Base-by-base conservation (phyloP, 129 eudicot species). In the Erigeron canadensis region DNA sequence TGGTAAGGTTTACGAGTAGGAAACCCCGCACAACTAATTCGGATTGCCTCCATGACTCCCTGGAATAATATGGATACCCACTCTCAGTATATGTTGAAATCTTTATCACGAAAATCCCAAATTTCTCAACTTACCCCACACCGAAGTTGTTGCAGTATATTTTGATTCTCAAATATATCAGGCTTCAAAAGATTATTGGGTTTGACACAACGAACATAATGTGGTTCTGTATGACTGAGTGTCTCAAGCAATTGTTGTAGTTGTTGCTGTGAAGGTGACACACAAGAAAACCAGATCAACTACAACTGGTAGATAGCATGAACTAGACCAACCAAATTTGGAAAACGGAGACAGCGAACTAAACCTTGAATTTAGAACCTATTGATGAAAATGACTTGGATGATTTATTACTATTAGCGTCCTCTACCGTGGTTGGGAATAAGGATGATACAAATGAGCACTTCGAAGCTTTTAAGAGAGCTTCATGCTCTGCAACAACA, bases 11-110 rank as follows among this genome's bases (percentile, higher is more conserved):
- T 94, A 69, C 95, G 83, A 7, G 98, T 94, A 70, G 98, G 98
- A 82, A 76, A 94, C 65, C 98, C 98, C 43, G 98, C 95, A 77
- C 87, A 80, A 78, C 98, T 94, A 34, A 94, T 94, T 79, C 98
- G 82, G 70, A 94, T 94, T 69, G 98, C 98, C 80, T 94, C 98
- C 95, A 94, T 75, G 54, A 94, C 97, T 42, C 98, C 98, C 98
- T 94, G 85, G 18, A 79, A 72, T 47, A 41, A 70, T 69, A 69
- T 44, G 22, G 34, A 22, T 67, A 40, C 45, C 7, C 16, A 16
- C 45, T 28, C 21, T 69, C 63, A 68, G 22, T 67, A 73, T 47
- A 5, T 65, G 16, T 51, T 59, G 28, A 44, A 13, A 60, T 18
- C 17, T 16, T 16, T n/a, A n/a, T n/a, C 16, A 17, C 18, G 8